Evolutionary conservation across 169 alveolate species (phyloP).

Genomic region (Plasmodium fragile): DNA sequence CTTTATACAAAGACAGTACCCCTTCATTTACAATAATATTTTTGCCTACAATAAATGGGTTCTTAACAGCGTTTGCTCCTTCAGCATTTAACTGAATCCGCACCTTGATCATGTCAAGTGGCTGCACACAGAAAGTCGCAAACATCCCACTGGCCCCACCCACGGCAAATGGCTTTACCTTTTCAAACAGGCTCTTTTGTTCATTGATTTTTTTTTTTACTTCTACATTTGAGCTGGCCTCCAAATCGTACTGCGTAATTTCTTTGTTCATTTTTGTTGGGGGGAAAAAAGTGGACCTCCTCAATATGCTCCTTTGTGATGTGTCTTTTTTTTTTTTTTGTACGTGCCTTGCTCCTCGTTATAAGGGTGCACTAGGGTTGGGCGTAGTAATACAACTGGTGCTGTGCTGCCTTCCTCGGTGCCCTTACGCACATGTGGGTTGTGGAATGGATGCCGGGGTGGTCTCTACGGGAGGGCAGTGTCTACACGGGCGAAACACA

Average conservation of each 20-base stretch:
- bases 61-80: slow-evolving; percentile 85
- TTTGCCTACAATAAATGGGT: slow-evolving; percentile 80
- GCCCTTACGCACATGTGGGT: background rate
- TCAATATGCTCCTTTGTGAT: background rate
- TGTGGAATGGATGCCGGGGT: background rate
- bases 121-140: slow-evolving; percentile 92
- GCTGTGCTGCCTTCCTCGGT: background rate
- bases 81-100: slow-evolving; percentile 90
- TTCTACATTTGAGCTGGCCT: slow-evolving; percentile 42
- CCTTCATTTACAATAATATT: slow-evolving; percentile 85
- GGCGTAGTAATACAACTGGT: background rate
- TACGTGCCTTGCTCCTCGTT: background rate
- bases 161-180: slow-evolving; percentile 86
- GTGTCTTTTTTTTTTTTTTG: too few relatives aligned
- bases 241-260: slow-evolving; percentile 53
- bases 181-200: slow-evolving; percentile 26
- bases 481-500: background rate
- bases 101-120: slow-evolving; percentile 92
- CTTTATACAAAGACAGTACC: slow-evolving; percentile 89
- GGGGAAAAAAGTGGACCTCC: background rate
- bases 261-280: slow-evolving; percentile 57
- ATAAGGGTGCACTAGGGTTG: background rate
- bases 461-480: background rate
- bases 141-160: slow-evolving; percentile 92
- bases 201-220: slow-evolving; percentile 33